Evolutionary conservation across 768 basidiomycete genomes (phyloP), one percentile per base, ranked within the genome.

Genomic region (Calvatia gigantea): DNA sequence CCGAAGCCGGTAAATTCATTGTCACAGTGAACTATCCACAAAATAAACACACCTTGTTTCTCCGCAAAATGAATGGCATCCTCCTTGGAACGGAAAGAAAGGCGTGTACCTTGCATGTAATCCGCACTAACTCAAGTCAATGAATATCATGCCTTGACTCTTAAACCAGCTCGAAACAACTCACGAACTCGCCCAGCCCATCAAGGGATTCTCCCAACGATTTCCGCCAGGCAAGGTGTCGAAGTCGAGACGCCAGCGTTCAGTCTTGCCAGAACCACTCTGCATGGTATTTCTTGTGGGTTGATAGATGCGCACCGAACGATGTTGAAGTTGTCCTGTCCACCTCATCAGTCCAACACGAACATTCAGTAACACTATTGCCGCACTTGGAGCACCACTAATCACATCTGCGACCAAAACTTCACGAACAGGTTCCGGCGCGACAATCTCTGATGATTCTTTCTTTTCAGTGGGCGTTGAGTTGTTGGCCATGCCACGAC

Each of bases 161-260:
- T 14, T 12, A 7, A 1, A 15, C 19, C 11, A n/a, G 17, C 29
- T 17, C 35, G n/a, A 11, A 9, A 54, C n/a, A 11, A 80, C 90
- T 72, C 68, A 95, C 90, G 93, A 94, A 75, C 87, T 91, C 0
- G 94, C 95, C 78, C 83, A 99, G 41, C 96, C 96, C 92, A 98
- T 99, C 61, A 99, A 69, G 3, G 93, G 92, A 67, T 98, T 99
- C 79, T 98, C 94, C 96, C 96, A 99, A 49, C 96, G 81, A 11
- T 91, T 94, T 27, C 82, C 86, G 31, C 95, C 93, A 56, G 83
- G 84, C n/a, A 98, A 75, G 54, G 85, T 85, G 64, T 98, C 96
- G 77, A 87, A 98, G 70, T 98, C 96, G 65, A 99, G 84, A 60
- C 92, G 78, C 96, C 96, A 99, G 63, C 89, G 85, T 61, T 88